These are phyloP conservation scores for Arctium lappa DNA, from an alignment of 129 eudicot genomes.

Conservation along the genomic window DNA sequence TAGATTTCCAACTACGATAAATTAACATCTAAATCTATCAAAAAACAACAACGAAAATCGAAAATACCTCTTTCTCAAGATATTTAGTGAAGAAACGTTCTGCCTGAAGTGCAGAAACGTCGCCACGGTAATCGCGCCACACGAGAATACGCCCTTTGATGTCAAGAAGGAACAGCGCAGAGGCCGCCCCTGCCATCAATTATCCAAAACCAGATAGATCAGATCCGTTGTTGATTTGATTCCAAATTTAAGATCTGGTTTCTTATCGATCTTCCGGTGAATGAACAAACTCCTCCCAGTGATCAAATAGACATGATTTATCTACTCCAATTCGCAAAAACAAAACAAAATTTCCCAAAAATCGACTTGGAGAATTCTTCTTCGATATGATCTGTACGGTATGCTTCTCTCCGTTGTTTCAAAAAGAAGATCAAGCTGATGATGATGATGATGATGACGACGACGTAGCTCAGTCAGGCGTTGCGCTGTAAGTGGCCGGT, in stretches of 20 bases:
- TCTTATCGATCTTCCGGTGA: not conserved
- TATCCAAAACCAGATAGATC: not conserved
- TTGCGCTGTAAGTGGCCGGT: not conserved
- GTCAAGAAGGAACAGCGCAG: conserved; percentile 90
- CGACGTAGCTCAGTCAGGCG: conserved; percentile 18
- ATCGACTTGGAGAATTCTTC: not conserved
- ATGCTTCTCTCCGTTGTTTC: not conserved
- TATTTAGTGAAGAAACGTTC: conserved; percentile 74
- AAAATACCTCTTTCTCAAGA: conserved; percentile 62
- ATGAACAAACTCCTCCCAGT: not conserved
- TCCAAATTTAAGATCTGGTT: conserved; percentile 12
- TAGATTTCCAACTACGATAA: not conserved
- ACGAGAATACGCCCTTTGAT: conserved; percentile 85
- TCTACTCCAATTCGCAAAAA: not conserved
- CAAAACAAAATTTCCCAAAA: not conserved
- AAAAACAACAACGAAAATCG: not conserved
- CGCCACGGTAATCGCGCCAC: conserved; percentile 93
- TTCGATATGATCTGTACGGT: not conserved
- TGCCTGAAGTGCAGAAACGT: conserved; percentile 68
- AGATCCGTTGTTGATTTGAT: conserved; percentile 7
- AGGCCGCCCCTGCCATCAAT: conserved; percentile 87
- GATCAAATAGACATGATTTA: not conserved
- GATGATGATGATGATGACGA: conserved; percentile 10
- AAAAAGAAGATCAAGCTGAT: conserved; percentile 4
- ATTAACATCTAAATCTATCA: not conserved